Conservation (phyloP, 1,284 basidiomycete species). For the Ustilago cynodontis region DNA sequence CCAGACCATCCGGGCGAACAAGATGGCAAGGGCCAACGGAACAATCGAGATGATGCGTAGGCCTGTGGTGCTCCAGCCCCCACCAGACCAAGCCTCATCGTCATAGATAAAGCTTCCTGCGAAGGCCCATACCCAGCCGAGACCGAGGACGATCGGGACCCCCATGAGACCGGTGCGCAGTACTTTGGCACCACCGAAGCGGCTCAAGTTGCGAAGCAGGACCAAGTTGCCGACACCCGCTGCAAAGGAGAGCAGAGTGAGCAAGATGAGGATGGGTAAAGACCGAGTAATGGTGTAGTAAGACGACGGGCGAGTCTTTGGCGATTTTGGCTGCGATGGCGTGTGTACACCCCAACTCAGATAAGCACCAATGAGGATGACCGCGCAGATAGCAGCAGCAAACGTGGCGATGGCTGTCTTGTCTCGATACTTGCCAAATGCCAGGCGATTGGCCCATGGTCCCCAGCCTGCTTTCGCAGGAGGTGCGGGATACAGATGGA, state of each 20-base stretch:
- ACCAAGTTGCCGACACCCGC: constrained; percentile 78
- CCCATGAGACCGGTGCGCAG: constrained; percentile 54
- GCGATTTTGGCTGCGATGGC: constrained; percentile 48
- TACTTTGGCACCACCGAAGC: constrained; percentile 52
- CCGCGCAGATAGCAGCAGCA: constrained; percentile 34
- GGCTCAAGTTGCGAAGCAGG: constrained; percentile 52
- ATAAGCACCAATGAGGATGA: constrained; percentile 50
- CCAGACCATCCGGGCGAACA: constrained; percentile 80
- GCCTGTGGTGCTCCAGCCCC: constrained; percentile 86
- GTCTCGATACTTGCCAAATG: constrained; percentile 60
- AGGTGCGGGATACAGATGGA: constrained; percentile 48
- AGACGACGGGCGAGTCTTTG: constrained; percentile 69
- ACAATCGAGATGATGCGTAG: constrained; percentile 82
- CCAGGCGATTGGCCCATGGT: constrained; percentile 54
- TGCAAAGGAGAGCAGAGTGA: constrained; percentile 81
- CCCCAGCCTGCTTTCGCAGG: constrained; percentile 51
- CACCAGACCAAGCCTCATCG: constrained; percentile 76
- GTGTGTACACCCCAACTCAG: constrained; percentile 41
- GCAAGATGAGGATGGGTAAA: constrained; percentile 83
- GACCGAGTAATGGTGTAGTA: constrained; percentile 77
- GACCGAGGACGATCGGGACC: constrained; percentile 81
- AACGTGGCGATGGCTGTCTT: constrained; percentile 57
- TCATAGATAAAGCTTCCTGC: constrained; percentile 89
- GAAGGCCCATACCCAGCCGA: constrained; percentile 88
- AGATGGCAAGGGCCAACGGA: constrained; percentile 78